Conservation (phyloP, 176 grass and related monocot species). For the Areca catechu region DNA sequence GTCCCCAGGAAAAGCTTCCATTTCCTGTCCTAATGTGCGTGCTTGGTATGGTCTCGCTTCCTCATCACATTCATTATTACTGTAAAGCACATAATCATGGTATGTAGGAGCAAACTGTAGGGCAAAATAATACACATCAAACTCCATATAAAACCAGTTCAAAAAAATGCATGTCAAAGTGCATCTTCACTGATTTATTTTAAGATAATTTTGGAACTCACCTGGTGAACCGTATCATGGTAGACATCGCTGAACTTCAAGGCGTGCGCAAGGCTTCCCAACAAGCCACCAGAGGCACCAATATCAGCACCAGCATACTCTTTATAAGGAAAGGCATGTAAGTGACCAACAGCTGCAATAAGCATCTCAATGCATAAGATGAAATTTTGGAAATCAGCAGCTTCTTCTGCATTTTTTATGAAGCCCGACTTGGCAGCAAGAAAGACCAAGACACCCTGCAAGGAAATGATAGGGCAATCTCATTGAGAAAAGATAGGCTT, state of each 20-base stretch:
- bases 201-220: slow-evolving; percentile 12
- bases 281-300: slow-evolving; percentile 43
- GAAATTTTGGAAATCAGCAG: slow-evolving; percentile 85
- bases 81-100: slow-evolving; percentile 90
- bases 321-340: slow-evolving; percentile 87
- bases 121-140: too few species aligned
- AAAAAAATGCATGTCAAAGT: too few species aligned
- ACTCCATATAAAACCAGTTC: too few species aligned
- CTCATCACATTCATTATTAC: slow-evolving; percentile 48
- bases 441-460: slow-evolving; percentile 93
- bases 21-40: slow-evolving; percentile 43
- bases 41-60: slow-evolving; percentile 54
- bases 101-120: slow-evolving; percentile 77
- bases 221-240: slow-evolving; percentile 93
- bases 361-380: slow-evolving; percentile 96
- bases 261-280: slow-evolving; percentile 57
- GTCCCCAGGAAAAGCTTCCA: slow-evolving; percentile 38
- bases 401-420: slow-evolving; percentile 77
- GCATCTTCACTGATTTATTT: too few species aligned
- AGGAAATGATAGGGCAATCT: background rate
- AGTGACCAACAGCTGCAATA: slow-evolving; percentile 61
- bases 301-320: slow-evolving; percentile 82
- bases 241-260: slow-evolving; percentile 86
- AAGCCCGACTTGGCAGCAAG: slow-evolving; percentile 87
- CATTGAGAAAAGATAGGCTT: too few species aligned